Evolutionary conservation across 345 rosid genomes (phyloP), one percentile per base, ranked within the genome.

Genomic region (Pugionium dolabratum): DNA sequence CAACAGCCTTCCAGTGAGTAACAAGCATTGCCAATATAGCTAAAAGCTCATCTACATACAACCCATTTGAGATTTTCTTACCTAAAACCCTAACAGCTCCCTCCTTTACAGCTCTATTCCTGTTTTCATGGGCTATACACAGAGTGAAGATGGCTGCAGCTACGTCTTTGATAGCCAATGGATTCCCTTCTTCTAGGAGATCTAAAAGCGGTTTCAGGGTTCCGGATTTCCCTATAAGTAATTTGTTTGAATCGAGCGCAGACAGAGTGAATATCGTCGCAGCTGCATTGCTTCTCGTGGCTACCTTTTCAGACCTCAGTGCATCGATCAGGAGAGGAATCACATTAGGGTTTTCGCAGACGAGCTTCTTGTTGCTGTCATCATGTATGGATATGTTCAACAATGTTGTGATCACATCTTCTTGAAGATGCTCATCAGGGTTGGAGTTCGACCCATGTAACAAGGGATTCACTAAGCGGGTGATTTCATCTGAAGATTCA

Each of bases 121-220:
- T 86, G 75, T 94, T 94, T 54, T 94, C 99, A 34, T 84, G 96
- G 4, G 78, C 55, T 2, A 86, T 83, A 65, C 99, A 94, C 1
- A 94, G 75, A 41, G 76, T 86, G 71, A 94, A 94, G 11, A 94
- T 83, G 0, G 99, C 99, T n/a, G 97, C 86, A 52, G 99, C 97
- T 27, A 70, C 93, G 58, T 94, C 99, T 54, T 87, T 94, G 83
- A 88, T 76, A 30, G 90, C 90, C 37, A 74, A 62, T 11, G 92
- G 76, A 78, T 90, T 89, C 42, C 96, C 96, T 62, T 90, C 96
- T 0, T 85, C 96, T 26, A 94, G 59, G 5, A 94, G 90, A 50
- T 86, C 79, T 9, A 90, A 57, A 5, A 94, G 95, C 45, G 91
- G 97, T 66, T 77, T 85, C 26, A 94, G 26, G 42, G 89, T 88